These are phyloP conservation scores for Phytophthora pluvialis DNA, from an alignment of 352 stramenopile species.

Conservation along the genomic window DNA sequence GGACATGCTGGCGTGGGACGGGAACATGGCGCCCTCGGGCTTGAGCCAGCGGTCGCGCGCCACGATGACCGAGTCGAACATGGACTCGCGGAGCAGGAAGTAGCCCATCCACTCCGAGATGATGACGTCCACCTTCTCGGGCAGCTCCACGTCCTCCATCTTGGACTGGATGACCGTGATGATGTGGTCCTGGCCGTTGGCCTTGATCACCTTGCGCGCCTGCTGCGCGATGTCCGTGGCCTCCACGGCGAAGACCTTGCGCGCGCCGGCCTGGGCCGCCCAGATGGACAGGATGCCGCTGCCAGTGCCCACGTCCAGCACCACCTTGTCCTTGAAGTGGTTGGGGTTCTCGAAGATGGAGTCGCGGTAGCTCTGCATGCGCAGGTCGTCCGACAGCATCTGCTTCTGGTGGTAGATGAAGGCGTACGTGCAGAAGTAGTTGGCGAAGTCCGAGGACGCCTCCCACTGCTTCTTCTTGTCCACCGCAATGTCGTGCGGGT, in stretches of 20 bases:
- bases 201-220: constrained; percentile 95
- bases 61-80: constrained; percentile 98
- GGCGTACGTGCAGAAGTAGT: constrained; percentile 92
- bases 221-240: constrained; percentile 98
- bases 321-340: constrained; percentile 99
- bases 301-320: constrained; percentile 99
- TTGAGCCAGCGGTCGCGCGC: constrained; percentile 98
- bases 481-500: constrained; percentile 60
- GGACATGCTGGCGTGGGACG: constrained; percentile 98
- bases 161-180: constrained; percentile 99
- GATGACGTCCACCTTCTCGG: constrained; percentile 99
- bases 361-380: constrained; percentile 98
- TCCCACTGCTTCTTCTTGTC: constrained; percentile 89
- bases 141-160: constrained; percentile 98
- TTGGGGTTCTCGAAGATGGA: constrained; percentile 98
- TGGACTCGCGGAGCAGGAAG: constrained; percentile 98
- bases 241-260: constrained; percentile 97
- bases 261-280: constrained; percentile 98
- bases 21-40: constrained; percentile 97
- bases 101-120: constrained; percentile 99
- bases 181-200: constrained; percentile 96
- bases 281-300: constrained; percentile 99
- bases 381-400: constrained; percentile 99
- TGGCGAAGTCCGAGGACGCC: constrained; percentile 87
- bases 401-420: constrained; percentile 96